Base-by-base conservation (phyloP, 129 eudicot genomes). In the Flaveria trinervia region DNA sequence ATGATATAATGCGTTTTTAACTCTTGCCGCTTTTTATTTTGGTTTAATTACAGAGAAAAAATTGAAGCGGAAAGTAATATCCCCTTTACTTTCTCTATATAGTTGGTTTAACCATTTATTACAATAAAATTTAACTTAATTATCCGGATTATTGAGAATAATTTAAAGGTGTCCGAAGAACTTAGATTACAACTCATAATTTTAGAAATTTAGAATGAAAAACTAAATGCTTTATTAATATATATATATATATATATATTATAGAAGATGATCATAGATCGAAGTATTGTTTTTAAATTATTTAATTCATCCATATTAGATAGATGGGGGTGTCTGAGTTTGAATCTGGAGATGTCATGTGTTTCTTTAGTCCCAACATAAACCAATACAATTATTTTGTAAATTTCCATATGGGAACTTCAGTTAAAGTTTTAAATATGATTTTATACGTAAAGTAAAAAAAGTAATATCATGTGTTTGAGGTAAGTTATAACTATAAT, bases 341-440 rank as follows among this genome's bases (percentile, higher is more conserved):
- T 55, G 26, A 55, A 17, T 55, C 18, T 8, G 22, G 33, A 22
- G 65, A 57, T 22, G 65, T 57, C 3, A 57, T 11, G 33, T 57
- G 65, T 57, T 56, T 57, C 65, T 57, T 57, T 20, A 18, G 28
- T 57, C 15, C 65, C 65, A 57, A 57, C 65, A 57, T 57, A 20
- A 9, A 9, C 20, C 20, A 18, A 20, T 9, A 11, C 33, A 20
- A 20, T 57, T 22, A 57, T 20, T 20, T 57, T 57, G 65, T 18
- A 57, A 0, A 2, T 10, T 9, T 57, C 2, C 33, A 22, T 57
- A 3, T 57, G 23, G 12, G 22, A 57, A 57, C 2, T 18, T 9
- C 15, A 57, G 9, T 7, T 55, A 17, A 56, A 20, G 11, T 20
- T 4, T 17, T 7, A 5, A 7, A 7, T 0, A 17, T 55, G 10